Evolutionary conservation across 1,139 yeast species (phyloP).

Genomic region (Candida gigantensis): DNA sequence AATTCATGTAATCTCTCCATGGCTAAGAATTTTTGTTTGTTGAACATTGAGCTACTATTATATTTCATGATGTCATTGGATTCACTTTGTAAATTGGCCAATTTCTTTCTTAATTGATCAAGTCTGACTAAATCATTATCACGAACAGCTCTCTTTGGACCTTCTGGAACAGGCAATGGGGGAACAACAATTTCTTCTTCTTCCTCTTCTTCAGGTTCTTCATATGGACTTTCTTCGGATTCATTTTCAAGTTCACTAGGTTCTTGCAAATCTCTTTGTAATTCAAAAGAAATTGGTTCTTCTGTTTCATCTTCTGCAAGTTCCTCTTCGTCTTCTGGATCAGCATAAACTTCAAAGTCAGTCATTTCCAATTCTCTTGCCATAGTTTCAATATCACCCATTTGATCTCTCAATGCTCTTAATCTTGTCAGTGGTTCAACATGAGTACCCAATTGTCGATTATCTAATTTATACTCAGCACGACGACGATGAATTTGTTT

Average conservation of each 20-base stretch:
- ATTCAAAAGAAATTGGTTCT: too few relatives aligned
- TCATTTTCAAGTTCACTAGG: conserved; percentile 16
- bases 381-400: conserved; percentile 82
- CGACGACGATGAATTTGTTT: conserved; percentile 63
- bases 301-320: too few relatives aligned
- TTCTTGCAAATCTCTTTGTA: too few relatives aligned
- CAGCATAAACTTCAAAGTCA: conserved; percentile 57
- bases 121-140: conserved; percentile 48
- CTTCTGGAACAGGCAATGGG: conserved; percentile 19
- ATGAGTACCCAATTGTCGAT: conserved; percentile 54
- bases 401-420: conserved; percentile 73
- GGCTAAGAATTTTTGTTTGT: conserved; percentile 61
- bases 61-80: conserved; percentile 73
- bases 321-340: conserved; percentile 18
- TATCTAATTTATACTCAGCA: conserved; percentile 59
- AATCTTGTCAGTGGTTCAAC: conserved; percentile 79
- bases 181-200: conserved; percentile 18
- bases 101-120: conserved; percentile 55
- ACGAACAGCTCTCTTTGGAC: conserved; percentile 38
- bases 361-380: conserved; percentile 88
- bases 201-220: conserved; percentile 18
- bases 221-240: conserved; percentile 22
- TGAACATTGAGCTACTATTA: conserved; percentile 60
- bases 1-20: conserved; percentile 66
- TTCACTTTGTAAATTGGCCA: conserved; percentile 65